These are phyloP conservation scores for Linnemannia schmuckeri DNA, from an alignment of 192 early-diverging fungal species.

Conservation along the genomic window DNA sequence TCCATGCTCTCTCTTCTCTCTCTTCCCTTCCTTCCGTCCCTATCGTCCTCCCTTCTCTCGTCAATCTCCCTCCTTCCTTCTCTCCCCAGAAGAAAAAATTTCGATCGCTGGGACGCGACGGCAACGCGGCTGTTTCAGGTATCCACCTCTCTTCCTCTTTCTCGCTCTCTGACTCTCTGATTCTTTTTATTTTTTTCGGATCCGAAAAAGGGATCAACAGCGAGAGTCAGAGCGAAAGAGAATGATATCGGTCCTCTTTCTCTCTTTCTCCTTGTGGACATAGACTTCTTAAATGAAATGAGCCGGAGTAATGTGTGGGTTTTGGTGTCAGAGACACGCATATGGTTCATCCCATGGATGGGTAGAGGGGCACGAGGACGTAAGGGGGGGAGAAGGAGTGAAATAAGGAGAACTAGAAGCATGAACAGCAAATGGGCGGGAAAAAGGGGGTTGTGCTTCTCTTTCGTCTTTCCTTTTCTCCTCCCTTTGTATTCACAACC, in stretches of 20 bases:
- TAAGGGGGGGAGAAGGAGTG: background rate
- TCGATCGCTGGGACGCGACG: too few relatives aligned
- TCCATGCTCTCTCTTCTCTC: background rate
- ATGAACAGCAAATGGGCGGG: conserved; percentile 5
- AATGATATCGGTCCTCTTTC: too few relatives aligned
- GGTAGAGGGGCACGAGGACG: background rate
- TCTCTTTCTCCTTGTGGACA: too few relatives aligned
- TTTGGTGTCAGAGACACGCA: too few relatives aligned
- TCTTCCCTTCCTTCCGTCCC: background rate
- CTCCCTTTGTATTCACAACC: background rate
- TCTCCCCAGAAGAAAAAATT: too few relatives aligned
- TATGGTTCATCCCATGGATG: background rate
- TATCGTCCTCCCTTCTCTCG: too few relatives aligned
- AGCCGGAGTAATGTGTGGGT: too few relatives aligned
- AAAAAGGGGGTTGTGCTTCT: background rate
- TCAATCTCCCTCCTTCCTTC: too few relatives aligned
- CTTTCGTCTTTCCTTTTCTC: background rate
- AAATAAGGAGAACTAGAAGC: background rate
- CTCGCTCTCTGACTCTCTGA: background rate
- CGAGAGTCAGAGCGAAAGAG: too few relatives aligned
- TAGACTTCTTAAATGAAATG: too few relatives aligned
- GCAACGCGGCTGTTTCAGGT: background rate
- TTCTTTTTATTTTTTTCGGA: background rate
- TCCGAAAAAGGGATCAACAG: background rate
- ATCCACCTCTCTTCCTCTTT: background rate